Evolutionary conservation across 768 basidiomycete genomes (phyloP).

Genomic region (Inosperma sp.): DNA sequence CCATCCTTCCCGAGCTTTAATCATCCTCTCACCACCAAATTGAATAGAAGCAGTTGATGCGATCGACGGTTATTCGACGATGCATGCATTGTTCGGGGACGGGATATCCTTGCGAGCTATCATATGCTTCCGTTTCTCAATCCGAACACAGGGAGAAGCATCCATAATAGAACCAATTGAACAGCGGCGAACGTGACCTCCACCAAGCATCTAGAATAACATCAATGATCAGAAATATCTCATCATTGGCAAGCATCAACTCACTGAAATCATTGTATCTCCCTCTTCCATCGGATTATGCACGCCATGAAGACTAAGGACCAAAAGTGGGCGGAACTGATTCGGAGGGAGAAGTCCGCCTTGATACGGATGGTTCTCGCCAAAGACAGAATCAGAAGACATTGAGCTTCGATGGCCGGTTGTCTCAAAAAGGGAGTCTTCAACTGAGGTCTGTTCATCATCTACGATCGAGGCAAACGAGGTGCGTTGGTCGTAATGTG

Average conservation of each 20-base stretch:
- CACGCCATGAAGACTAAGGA: slow-evolving; percentile 46
- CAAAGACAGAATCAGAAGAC: slow-evolving; percentile 61
- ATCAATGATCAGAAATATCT: slow-evolving; percentile 3
- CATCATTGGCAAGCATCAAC: slow-evolving; percentile 22
- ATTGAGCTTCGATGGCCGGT: slow-evolving; percentile 49
- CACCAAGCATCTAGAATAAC: slow-evolving; percentile 65
- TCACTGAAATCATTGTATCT: slow-evolving; percentile 77
- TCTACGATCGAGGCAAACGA: too few species aligned
- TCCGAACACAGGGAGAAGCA: slow-evolving; percentile 63
- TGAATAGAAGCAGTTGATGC: slow-evolving; percentile 58
- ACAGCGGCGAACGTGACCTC: slow-evolving; percentile 64
- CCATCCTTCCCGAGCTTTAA: slow-evolving; percentile 55
- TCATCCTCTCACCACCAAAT: slow-evolving; percentile 68
- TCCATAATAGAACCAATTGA: slow-evolving; percentile 66
- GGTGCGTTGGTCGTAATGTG: slow-evolving; percentile 50
- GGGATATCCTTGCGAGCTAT: slow-evolving; percentile 4
- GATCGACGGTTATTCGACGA: slow-evolving; percentile 60
- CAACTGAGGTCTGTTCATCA: slow-evolving; percentile 36
- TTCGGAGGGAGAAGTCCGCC: slow-evolving; percentile 38
- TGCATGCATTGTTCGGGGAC: slow-evolving; percentile 44
- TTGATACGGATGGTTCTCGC: slow-evolving; percentile 37
- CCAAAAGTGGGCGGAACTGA: slow-evolving; percentile 64
- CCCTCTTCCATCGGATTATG: slow-evolving; percentile 59
- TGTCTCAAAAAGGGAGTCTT: slow-evolving; percentile 62
- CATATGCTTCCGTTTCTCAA: slow-evolving; percentile 60